Conservation (phyloP, 2,329 filamentous ascomycete genomes). For the Phoma herbarum region DNA sequence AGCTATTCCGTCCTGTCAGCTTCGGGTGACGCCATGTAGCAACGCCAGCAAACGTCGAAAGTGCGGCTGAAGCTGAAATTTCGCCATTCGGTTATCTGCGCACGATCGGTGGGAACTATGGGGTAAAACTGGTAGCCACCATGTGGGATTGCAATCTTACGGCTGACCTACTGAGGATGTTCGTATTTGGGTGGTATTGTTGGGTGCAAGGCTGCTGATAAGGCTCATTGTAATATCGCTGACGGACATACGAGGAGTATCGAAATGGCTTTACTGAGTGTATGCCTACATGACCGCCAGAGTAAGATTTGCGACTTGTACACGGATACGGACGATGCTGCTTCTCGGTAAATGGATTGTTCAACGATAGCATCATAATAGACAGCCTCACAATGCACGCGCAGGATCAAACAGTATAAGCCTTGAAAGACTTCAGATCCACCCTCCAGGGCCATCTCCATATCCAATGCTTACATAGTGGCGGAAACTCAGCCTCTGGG, state of each 20-base stretch:
- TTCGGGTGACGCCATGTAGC: background rate
- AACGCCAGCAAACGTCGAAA: background rate
- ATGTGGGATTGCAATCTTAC: slow-evolving; percentile 4
- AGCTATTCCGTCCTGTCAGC: slow-evolving; percentile 1
- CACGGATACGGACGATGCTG: background rate
- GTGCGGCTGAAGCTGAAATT: slow-evolving; percentile 11
- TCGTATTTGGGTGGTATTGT: slow-evolving; percentile 8
- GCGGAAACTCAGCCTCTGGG: too few species aligned
- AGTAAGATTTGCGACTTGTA: background rate
- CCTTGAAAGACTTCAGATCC: too few species aligned
- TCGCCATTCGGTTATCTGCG: slow-evolving; percentile 8
- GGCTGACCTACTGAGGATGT: background rate
- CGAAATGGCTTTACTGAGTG: background rate
- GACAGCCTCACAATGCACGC: too few species aligned
- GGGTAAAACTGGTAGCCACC: slow-evolving; percentile 10
- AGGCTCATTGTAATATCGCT: background rate
- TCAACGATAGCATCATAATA: too few species aligned
- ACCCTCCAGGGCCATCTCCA: too few species aligned
- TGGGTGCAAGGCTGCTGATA: slow-evolving; percentile 1
- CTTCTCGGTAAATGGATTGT: too few species aligned
- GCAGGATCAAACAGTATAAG: too few species aligned
- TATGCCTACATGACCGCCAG: background rate
- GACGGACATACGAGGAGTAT: slow-evolving; percentile 11
- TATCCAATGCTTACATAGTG: too few species aligned
- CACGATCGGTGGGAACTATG: slow-evolving; percentile 6